Percentiles rank a stretch among this genome's conserved stretches.
phyloP scores from a whole-genome alignment of 2,329 filamentous ascomycete genomes.

The Chaetomiaceae sp. region DNA sequence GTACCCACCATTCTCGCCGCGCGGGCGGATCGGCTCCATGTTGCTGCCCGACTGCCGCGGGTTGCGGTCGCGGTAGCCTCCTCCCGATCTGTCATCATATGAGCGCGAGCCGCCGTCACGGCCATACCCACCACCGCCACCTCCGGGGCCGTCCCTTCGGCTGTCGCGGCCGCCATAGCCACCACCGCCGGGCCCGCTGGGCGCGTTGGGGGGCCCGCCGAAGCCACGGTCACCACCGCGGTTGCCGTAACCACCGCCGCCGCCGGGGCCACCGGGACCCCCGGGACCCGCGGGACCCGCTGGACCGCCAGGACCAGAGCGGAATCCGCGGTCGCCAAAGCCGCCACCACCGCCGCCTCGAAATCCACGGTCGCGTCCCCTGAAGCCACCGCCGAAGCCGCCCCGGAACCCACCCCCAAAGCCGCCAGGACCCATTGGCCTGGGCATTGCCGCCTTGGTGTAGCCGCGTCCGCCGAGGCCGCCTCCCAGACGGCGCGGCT shows the following conservation, averaged over 20 bases:
- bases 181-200: conserved; percentile 50
- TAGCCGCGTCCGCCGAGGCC: conserved; percentile 90
- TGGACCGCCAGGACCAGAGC: conserved; percentile 37
- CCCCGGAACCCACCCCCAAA: conserved; percentile 52
- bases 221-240: conserved; percentile 50
- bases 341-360: conserved; percentile 41
- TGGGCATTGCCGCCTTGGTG: conserved; percentile 70
- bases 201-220: conserved; percentile 45
- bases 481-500: conserved; percentile 82
- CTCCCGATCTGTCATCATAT: conserved; percentile 41
- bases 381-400: conserved; percentile 50
- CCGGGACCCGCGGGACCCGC: conserved; percentile 42
- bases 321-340: conserved; percentile 22
- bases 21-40: conserved; percentile 28
- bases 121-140: conserved; percentile 42
- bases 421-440: conserved; percentile 59
- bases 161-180: conserved; percentile 39
- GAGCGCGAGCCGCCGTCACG: conserved; percentile 33
- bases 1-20: conserved; percentile 33
- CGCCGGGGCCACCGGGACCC: conserved; percentile 33
- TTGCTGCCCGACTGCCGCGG: conserved; percentile 41
- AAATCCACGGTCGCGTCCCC: conserved; percentile 38
- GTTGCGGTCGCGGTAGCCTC: conserved; percentile 46
- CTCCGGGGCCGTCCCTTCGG: conserved; percentile 38
- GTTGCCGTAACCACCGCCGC: conserved; percentile 34